Base-by-base conservation (phyloP, 1,139 yeast genomes). In the Sugiyamaella sp. region DNA sequence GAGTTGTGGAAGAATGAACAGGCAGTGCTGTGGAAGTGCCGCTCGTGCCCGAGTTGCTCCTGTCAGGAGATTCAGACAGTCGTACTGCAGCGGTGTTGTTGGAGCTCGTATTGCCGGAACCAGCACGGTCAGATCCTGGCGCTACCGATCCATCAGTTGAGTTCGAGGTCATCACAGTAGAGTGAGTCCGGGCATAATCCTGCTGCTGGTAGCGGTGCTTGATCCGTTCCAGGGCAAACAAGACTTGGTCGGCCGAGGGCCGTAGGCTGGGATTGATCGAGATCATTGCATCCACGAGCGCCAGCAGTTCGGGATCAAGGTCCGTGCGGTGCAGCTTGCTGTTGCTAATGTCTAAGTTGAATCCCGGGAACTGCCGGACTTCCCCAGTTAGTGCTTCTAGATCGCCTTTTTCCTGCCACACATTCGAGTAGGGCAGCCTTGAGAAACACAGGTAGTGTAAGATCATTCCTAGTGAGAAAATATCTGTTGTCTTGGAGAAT, bases 401-500 rank as follows among this genome's bases (percentile, higher is more conserved):
- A 49, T 68, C 67, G 29, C 66, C 68, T 14, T 49, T 27, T 22
- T 59, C 65, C 33, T 60, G 64, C 54, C 58, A 57, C 35, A 73
- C 74, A 4, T 60, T 62, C n/a, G 74, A 71, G 60, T 80, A 89
- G 0, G 97, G 97, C 35, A 89, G 71, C 21, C 71, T 71, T 1
- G 90, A 88, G 65, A 84, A 85, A 57, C 91, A 82, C 52, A 89
- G 69, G 66, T 80, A 88, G 66, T 87, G 84, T 46, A 89, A 70
- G 32, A 89, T 86, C 81, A 90, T 80, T 0, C 97, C 97, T 38
- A 89, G 68, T 0, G 96, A 86, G 66, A 87, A 89, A 49, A 88
- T 77, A 68, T 89, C 97, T 27, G 96, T 83, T 46, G 81, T 80
- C 63, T 79, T 82, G 6, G 85, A 79, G 63, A 85, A 88, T 50